Evolutionary conservation across 148 eudicot genomes (phyloP), one percentile per base, ranked within the genome.

Genomic region (Heliamphora exappendiculata): DNA sequence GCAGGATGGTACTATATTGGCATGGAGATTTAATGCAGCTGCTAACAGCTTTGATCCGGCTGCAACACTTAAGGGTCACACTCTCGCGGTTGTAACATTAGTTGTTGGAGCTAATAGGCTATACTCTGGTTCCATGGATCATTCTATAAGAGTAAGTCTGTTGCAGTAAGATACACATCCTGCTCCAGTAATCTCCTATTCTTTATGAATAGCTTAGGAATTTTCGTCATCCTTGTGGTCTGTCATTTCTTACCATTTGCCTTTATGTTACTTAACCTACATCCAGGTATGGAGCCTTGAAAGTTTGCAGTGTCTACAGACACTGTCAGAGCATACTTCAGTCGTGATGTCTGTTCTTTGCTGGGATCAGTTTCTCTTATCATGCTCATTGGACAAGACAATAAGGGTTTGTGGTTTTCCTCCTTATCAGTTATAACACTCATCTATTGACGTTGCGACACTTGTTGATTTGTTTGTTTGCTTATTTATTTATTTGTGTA

Each of bases 291-390:
- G 99, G 99, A 95, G 84, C 85, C 96, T 95, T 72, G 99, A 95
- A 77, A 92, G 88, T 39, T 82, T 95, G 83, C 94, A 91, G 79
- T 95, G 99, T 65, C 50, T 95, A 53, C 99, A 95, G 83, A 91
- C 91, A 39, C 77, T 95, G 76, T 77, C 93, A 4, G 94, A 90
- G 14, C 99, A 95, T 74, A 86, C 87, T 28, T 80, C 87, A 24
- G 99, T 89, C 45, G 99, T 95, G 57, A 95, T 91, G 97, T 95
- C 97, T 75, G 88, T 95, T 84, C 88, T 95, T 47, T 95, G 99
- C 77, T 95, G 99, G 99, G 97, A 95, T 75, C 97, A 93, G 78
- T 95, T 92, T 82, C 87, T 95, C 28, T 75, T 95, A 75, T 91
- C 97, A 22, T 88, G 96, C 81, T 92, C 99, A 26, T 60, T 95